Conservation (phyloP, 345 rosid genomes). For the Eucalyptus tenuipes region DNA sequence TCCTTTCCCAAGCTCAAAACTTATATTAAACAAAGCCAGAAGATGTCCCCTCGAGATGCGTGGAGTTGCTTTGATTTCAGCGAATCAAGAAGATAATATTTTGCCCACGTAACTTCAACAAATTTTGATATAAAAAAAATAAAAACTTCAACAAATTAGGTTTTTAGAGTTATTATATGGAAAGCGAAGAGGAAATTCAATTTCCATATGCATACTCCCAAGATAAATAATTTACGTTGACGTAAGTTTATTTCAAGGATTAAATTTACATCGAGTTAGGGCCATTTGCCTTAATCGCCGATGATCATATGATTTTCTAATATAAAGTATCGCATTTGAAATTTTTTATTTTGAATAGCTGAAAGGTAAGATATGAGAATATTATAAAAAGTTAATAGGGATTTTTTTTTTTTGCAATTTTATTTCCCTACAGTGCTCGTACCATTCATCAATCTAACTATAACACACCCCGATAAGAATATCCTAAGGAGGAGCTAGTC, state of each 20-base stretch:
- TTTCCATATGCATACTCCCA: background rate
- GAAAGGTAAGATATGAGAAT: rapidly evolving
- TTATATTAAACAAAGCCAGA: background rate
- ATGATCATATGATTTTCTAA: background rate
- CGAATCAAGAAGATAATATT: background rate
- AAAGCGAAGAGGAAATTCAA: background rate
- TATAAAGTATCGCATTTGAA: rapidly evolving
- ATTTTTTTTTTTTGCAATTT: no score
- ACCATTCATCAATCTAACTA: background rate
- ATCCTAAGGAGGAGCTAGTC: background rate
- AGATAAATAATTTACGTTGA: background rate
- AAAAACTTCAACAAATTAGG: background rate
- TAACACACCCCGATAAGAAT: background rate
- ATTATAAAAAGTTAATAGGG: rapidly evolving
- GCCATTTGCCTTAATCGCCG: background rate
- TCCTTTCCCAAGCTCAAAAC: background rate
- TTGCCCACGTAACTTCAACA: no score
- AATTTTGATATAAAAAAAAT: no score
- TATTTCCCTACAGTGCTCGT: rapidly evolving
- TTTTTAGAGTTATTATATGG: background rate
- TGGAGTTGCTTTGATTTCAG: background rate
- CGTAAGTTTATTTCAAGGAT: background rate
- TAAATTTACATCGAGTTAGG: background rate
- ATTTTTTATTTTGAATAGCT: background rate
- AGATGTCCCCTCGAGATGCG: background rate